phyloP scores from a whole-genome alignment of 2,329 filamentous ascomycete species.

The Nemania serpens region DNA sequence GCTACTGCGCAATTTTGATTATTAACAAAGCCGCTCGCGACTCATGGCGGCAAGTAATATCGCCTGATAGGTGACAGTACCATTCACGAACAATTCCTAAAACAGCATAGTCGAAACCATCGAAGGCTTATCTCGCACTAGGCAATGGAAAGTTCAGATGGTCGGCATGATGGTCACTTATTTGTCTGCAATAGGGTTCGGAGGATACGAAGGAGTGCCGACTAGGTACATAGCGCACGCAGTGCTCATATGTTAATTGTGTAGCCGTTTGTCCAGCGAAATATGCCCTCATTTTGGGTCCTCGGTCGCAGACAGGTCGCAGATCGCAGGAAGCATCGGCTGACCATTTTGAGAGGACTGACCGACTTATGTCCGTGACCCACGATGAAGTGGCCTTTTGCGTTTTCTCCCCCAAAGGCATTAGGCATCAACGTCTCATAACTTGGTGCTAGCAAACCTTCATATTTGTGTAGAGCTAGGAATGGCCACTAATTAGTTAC shows the following conservation, averaged over 20 bases:
- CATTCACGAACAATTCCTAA: not conserved
- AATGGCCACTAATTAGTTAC: not conserved
- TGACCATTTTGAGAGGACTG: not conserved
- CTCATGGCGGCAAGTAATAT: not conserved
- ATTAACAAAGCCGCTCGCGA: not conserved
- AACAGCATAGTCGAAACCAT: not conserved
- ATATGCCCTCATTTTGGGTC: slow-evolving; percentile 8
- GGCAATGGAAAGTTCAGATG: not conserved
- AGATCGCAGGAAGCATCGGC: slow-evolving; percentile 5
- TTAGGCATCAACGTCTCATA: slow-evolving; percentile 21
- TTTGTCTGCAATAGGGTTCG: slow-evolving; percentile 2
- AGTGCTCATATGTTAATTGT: not conserved
- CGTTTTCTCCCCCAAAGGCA: not conserved
- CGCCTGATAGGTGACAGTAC: not conserved
- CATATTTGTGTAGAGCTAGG: not conserved
- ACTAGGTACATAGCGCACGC: not conserved
- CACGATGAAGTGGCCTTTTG: slow-evolving; percentile 25
- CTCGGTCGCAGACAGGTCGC: slow-evolving; percentile 19
- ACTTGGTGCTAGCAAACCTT: not conserved
- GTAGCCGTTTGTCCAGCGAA: slow-evolving; percentile 1
- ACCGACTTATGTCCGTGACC: slow-evolving; percentile 22
- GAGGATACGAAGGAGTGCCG: not conserved
- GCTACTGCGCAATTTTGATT: slow-evolving; percentile 11
- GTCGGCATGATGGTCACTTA: not conserved
- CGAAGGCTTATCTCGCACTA: not conserved